Percentiles rank a stretch among this genome's conserved stretches.
Evolutionary conservation across 257 asterid genomes (phyloP).

Genomic region (Paulownia fortunei): DNA sequence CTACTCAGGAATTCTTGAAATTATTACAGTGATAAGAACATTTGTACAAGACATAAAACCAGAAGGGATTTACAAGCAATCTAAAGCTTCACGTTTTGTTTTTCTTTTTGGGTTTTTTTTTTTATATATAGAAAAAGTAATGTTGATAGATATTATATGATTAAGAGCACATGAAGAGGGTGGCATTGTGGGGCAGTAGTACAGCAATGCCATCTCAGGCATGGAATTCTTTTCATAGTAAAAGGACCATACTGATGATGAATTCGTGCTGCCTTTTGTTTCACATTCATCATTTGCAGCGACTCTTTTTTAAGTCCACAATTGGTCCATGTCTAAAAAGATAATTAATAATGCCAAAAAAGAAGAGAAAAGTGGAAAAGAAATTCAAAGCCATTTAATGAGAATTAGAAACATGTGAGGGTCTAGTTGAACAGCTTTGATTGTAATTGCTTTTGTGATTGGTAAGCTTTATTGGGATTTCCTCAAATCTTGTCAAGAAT

Average conservation of each 20-base stretch:
- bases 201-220: slow-evolving; percentile 29
- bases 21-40: not conserved
- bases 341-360: slow-evolving; percentile 23
- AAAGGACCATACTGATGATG: slow-evolving; percentile 22
- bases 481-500: not conserved
- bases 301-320: not conserved
- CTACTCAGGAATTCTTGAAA: too few relatives aligned
- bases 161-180: not conserved
- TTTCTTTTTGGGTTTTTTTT: too few relatives aligned
- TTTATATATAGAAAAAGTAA: too few relatives aligned
- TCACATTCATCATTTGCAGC: slow-evolving; percentile 10
- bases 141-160: not conserved
- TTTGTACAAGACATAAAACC: too few relatives aligned
- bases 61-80: too few relatives aligned
- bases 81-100: too few relatives aligned
- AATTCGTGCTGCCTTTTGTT: slow-evolving; percentile 28
- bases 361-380: slow-evolving; percentile 36
- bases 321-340: slow-evolving; percentile 22
- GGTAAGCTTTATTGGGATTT: not conserved
- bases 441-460: slow-evolving; percentile 13
- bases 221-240: slow-evolving; percentile 24
- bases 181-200: slow-evolving; percentile 21
- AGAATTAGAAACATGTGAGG: not conserved
- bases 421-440: slow-evolving; percentile 14
- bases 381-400: slow-evolving; percentile 21